phyloP scores from a whole-genome alignment of 768 basidiomycete species.

The Kwoniella pini region DNA sequence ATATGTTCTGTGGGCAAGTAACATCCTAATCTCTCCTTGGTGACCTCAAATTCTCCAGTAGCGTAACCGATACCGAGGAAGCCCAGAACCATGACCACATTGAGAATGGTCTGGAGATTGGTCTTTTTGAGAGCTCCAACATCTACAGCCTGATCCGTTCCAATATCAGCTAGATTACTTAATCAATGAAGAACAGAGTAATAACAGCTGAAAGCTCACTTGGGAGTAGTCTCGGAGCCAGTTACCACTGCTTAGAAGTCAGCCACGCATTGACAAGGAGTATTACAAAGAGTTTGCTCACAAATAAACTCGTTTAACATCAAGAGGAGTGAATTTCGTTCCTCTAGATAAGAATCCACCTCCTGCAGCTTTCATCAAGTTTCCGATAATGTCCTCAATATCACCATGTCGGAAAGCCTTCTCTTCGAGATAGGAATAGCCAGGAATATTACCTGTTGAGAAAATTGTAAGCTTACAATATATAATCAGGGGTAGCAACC shows the following conservation, averaged over 20 bases:
- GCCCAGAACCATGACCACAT: constrained; percentile 84
- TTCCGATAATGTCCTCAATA: constrained; percentile 67
- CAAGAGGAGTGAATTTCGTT: constrained; percentile 73
- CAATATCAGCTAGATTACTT: constrained; percentile 7
- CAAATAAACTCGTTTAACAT: constrained; percentile 72
- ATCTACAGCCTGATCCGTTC: constrained; percentile 66
- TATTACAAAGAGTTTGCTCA: constrained; percentile 17
- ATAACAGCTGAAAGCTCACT: neutral
- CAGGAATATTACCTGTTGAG: constrained; percentile 84
- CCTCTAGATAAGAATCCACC: constrained; percentile 65
- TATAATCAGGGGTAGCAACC: constrained; percentile 1
- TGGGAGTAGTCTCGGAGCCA: constrained; percentile 84
- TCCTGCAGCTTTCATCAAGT: constrained; percentile 62
- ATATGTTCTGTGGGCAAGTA: constrained; percentile 83
- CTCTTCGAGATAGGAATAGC: constrained; percentile 80
- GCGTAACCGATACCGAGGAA: constrained; percentile 64
- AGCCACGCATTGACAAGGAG: neutral
- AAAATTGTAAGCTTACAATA: constrained; percentile 56
- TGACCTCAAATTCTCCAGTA: constrained; percentile 84
- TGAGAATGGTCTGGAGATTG: constrained; percentile 75
- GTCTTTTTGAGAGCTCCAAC: constrained; percentile 72
- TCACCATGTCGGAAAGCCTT: constrained; percentile 85
- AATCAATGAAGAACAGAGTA: neutral
- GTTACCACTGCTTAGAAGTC: constrained; percentile 60
- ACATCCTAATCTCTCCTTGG: constrained; percentile 74